These are phyloP conservation scores for Salvia miltiorrhiza DNA, from an alignment of 257 asterid genomes.

Conservation along the genomic window DNA sequence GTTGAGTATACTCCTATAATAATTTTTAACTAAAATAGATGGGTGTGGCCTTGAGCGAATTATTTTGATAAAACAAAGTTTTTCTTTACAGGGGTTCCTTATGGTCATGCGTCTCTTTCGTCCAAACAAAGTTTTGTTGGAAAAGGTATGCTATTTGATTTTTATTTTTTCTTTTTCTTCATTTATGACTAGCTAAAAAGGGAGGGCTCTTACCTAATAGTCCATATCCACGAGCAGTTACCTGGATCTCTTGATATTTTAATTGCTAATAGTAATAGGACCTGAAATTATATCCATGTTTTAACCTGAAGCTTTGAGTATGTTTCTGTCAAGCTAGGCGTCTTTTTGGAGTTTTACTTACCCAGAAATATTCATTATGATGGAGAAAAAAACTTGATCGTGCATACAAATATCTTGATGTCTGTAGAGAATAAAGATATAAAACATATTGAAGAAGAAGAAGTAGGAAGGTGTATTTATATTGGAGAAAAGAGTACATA, in stretches of 20 bases:
- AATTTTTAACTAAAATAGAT: slow-evolving; percentile 10
- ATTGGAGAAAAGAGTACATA: too few relatives aligned
- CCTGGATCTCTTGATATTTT: slow-evolving; percentile 2
- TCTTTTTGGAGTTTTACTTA: slow-evolving; percentile 10
- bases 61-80: slow-evolving; percentile 43
- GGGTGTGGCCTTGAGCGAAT: slow-evolving; percentile 26
- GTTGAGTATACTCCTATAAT: slow-evolving; percentile 4
- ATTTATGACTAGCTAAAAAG: slow-evolving; percentile 15
- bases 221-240: slow-evolving; percentile 12
- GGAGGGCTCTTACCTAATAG: slow-evolving; percentile 1
- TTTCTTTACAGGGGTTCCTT: slow-evolving; percentile 84
- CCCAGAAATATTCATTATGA: neutral
- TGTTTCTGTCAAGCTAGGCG: slow-evolving; percentile 8
- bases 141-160: slow-evolving; percentile 70
- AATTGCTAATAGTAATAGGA: slow-evolving; percentile 5
- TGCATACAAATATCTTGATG: neutral
- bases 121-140: slow-evolving; percentile 79
- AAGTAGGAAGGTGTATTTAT: too few relatives aligned
- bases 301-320: neutral
- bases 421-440: too few relatives aligned
- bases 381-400: neutral
- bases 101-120: slow-evolving; percentile 78
- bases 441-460: too few relatives aligned
- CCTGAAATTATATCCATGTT: slow-evolving; percentile 9
- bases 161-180: neutral